These are phyloP conservation scores for Neofusicoccum parvum DNA, from an alignment of 2,329 filamentous ascomycete species.

Conservation along the genomic window DNA sequence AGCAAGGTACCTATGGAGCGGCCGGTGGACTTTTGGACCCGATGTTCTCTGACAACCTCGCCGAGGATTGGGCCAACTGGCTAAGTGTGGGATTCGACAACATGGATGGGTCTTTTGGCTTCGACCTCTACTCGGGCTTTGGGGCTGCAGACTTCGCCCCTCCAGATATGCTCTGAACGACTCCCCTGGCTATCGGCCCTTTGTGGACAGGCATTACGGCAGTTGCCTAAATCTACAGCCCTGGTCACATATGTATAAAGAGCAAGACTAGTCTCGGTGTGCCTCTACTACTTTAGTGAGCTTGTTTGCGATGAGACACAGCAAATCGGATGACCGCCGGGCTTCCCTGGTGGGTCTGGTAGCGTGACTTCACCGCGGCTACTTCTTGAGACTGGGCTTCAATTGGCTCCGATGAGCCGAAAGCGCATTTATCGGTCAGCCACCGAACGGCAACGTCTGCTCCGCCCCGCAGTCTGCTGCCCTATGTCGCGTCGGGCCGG, in stretches of 20 bases:
- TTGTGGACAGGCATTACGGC: no score
- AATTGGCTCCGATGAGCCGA: background rate
- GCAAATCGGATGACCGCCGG: background rate
- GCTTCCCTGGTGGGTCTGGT: background rate
- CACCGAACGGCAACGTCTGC: background rate
- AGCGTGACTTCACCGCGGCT: background rate
- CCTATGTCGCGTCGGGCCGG: background rate
- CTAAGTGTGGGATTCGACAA: background rate
- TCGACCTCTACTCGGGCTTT: background rate
- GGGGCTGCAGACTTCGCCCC: background rate
- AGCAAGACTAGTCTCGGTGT: background rate
- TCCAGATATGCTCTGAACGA: background rate
- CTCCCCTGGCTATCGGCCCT: no score
- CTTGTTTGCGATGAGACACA: background rate
- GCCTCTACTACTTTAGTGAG: no score
- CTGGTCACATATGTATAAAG: no score
- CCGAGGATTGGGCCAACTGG: slow-evolving; percentile 5
- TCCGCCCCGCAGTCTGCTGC: background rate
- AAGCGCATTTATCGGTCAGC: background rate
- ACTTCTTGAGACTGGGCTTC: background rate
- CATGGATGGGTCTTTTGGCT: background rate
- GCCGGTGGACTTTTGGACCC: background rate
- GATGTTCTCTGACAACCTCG: background rate
- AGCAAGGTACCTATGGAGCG: background rate
- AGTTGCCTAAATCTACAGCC: no score